These are phyloP conservation scores for Trematosphaeria pertusa DNA, from an alignment of 2,329 filamentous ascomycete genomes.

Conservation along the genomic window DNA sequence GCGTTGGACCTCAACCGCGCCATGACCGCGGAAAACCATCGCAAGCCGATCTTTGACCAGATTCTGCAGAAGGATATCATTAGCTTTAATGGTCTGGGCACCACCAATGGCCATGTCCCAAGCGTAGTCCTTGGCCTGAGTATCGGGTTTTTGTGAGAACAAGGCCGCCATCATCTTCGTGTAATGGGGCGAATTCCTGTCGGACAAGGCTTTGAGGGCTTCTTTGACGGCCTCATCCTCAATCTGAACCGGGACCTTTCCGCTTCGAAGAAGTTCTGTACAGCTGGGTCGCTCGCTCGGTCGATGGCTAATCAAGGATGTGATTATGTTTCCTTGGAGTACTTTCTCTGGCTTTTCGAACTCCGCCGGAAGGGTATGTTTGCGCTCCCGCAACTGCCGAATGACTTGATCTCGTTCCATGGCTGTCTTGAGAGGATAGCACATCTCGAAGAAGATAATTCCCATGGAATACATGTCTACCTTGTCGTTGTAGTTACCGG, in stretches of 20 bases:
- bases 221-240: constrained; percentile 90
- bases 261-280: constrained; percentile 80
- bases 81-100: constrained; percentile 42
- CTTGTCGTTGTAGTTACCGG: constrained; percentile 85
- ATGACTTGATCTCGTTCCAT: constrained; percentile 73
- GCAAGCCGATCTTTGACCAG: constrained; percentile 77
- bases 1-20: constrained; percentile 80
- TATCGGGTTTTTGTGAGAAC: constrained; percentile 74
- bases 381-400: constrained; percentile 70
- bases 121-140: constrained; percentile 74
- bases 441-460: constrained; percentile 99
- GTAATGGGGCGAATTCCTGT: constrained; percentile 86
- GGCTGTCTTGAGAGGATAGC: constrained; percentile 65
- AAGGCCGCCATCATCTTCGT: constrained; percentile 86
- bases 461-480: constrained; percentile 99
- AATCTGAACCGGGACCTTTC: constrained; percentile 87
- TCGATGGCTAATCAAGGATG: constrained; percentile 80
- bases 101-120: constrained; percentile 54
- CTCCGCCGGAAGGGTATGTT: constrained; percentile 73
- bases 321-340: constrained; percentile 77
- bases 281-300: constrained; percentile 84
- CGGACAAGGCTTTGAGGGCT: constrained; percentile 79
- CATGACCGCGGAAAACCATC: constrained; percentile 85
- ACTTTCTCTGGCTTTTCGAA: constrained; percentile 74
- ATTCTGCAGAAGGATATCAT: constrained; percentile 72